These are phyloP conservation scores for Aureobasidium pullulans DNA, from an alignment of 2,329 filamentous ascomycete genomes.

Conservation along the genomic window DNA sequence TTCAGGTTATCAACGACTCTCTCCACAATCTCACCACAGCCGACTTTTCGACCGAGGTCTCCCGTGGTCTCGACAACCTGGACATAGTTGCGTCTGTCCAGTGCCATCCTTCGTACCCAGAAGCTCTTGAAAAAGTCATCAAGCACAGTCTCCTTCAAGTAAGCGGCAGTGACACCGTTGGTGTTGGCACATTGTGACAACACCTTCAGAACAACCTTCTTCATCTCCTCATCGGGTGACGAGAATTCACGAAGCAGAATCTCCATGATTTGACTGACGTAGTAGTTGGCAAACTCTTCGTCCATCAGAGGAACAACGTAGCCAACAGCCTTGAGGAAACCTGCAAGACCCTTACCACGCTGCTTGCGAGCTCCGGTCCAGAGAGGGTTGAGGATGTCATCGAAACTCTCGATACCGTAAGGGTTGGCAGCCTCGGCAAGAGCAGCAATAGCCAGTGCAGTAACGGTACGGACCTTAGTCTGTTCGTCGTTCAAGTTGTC, in stretches of 20 bases:
- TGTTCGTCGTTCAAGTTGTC: slow-evolving; percentile 96
- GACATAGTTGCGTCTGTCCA: slow-evolving; percentile 95
- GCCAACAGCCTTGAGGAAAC: slow-evolving; percentile 93
- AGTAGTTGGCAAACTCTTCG: slow-evolving; percentile 98
- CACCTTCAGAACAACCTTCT: slow-evolving; percentile 97
- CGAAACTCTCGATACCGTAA: slow-evolving; percentile 98
- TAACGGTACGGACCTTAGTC: slow-evolving; percentile 94
- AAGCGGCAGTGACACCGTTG: slow-evolving; percentile 87
- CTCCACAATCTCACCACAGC: slow-evolving; percentile 88
- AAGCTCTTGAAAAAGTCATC: slow-evolving; percentile 98
- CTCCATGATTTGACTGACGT: slow-evolving; percentile 98
- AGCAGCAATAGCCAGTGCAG: slow-evolving; percentile 87
- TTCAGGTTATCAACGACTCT: slow-evolving; percentile 92
- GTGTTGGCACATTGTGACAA: slow-evolving; percentile 93
- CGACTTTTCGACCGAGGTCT: slow-evolving; percentile 95
- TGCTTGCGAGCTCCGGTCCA: slow-evolving; percentile 97
- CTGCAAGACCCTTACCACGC: slow-evolving; percentile 88
- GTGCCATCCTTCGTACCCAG: slow-evolving; percentile 93
- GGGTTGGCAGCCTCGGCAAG: slow-evolving; percentile 94
- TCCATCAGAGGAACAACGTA: slow-evolving; percentile 99
- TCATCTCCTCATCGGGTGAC: slow-evolving; percentile 98
- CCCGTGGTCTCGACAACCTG: slow-evolving; percentile 98
- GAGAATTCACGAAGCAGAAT: slow-evolving; percentile 93
- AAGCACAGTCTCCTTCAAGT: slow-evolving; percentile 90
- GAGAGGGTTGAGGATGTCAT: slow-evolving; percentile 91